A percentile compares a stretch with the other conserved stretches of the same genome.
phyloP scores from a whole-genome alignment of 345 rosid genomes.

The Jatropha curcas region DNA sequence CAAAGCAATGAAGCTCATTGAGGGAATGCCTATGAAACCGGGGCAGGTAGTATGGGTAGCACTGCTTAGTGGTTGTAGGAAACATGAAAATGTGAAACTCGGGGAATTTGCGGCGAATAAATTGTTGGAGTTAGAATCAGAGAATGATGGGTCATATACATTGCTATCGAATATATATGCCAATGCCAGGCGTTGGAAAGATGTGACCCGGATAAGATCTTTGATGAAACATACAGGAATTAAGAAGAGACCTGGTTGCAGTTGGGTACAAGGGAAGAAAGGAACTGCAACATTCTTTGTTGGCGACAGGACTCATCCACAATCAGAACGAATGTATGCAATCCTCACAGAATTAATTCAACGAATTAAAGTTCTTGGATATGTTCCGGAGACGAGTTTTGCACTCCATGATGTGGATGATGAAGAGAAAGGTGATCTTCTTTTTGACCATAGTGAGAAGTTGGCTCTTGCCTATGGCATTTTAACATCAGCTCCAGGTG shows the following conservation, averaged over 20 bases:
- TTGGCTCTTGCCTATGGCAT: constrained; percentile 80
- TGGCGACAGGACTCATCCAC: constrained; percentile 72
- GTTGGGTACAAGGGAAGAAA: constrained; percentile 81
- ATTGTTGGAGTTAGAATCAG: constrained; percentile 49
- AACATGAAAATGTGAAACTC: constrained; percentile 69
- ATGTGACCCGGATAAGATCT: constrained; percentile 69
- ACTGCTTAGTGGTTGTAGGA: constrained; percentile 72
- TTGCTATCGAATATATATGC: constrained; percentile 83
- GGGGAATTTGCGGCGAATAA: constrained; percentile 69
- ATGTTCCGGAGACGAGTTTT: constrained; percentile 74
- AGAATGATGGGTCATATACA: constrained; percentile 74
- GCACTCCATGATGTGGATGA: constrained; percentile 91
- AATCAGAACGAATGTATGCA: constrained; percentile 47
- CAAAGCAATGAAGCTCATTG: constrained; percentile 59
- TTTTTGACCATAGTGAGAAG: constrained; percentile 81
- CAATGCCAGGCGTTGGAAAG: constrained; percentile 79
- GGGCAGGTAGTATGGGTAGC: constrained; percentile 72
- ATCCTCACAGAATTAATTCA: constrained; percentile 55
- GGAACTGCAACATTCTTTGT: constrained; percentile 74
- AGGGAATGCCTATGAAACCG: constrained; percentile 71
- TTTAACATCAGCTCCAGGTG: constrained; percentile 54
- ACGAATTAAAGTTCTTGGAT: constrained; percentile 69
- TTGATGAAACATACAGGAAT: constrained; percentile 66
- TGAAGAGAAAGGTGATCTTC: constrained; percentile 82
- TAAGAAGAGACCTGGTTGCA: constrained; percentile 82